phyloP scores from a whole-genome alignment of 257 asterid species.

The Fraxinus cuspidata region DNA sequence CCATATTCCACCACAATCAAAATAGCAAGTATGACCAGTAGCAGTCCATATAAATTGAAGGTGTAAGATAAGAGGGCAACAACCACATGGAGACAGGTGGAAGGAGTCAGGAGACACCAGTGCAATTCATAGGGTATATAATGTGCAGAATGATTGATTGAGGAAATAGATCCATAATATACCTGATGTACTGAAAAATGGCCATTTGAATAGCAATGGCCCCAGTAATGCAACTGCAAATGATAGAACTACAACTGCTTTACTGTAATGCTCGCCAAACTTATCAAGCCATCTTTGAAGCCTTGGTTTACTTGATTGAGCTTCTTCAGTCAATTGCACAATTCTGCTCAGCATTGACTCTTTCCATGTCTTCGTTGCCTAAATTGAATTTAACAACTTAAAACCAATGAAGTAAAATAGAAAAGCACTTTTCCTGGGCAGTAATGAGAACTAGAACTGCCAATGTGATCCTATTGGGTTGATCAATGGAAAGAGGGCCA shows the following conservation, averaged over 20 bases:
- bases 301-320: conserved; percentile 94
- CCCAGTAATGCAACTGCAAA: conserved; percentile 80
- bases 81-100: neutral
- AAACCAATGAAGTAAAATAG: conserved; percentile 18
- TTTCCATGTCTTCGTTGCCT: conserved; percentile 96
- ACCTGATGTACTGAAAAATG: conserved; percentile 90
- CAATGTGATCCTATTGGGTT: neutral
- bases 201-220: conserved; percentile 93
- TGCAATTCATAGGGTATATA: neutral
- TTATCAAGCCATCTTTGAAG: conserved; percentile 98
- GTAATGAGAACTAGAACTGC: conserved; percentile 4
- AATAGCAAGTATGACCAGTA: neutral
- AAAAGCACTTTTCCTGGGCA: conserved; percentile 4
- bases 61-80: neutral
- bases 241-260: conserved; percentile 77
- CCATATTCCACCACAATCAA: neutral
- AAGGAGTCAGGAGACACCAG: neutral
- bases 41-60: neutral
- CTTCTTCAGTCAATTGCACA: conserved; percentile 95
- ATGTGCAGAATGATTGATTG: neutral
- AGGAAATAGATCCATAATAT: conserved; percentile 29
- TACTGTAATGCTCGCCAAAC: conserved; percentile 93
- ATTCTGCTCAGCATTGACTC: conserved; percentile 90
- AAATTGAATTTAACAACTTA: conserved; percentile 29
- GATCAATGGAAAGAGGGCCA: neutral